phyloP scores from a whole-genome alignment of 352 stramenopile genomes.

The Phytophthora meadii region DNA sequence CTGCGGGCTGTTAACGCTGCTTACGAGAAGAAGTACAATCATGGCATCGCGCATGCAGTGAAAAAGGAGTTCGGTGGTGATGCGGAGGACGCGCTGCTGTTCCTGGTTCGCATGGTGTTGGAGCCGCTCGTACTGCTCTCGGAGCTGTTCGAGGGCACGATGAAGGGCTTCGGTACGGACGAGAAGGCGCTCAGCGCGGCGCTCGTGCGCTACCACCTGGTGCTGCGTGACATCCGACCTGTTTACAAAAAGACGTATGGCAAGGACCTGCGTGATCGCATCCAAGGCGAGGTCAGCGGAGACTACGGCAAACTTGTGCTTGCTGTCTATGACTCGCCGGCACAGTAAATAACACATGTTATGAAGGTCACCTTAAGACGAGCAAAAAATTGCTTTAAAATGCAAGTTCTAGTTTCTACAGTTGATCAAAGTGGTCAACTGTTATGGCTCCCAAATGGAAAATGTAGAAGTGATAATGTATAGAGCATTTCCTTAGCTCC shows the following conservation, averaged over 20 bases:
- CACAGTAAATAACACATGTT: conserved; percentile 14
- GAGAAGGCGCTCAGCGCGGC: conserved; percentile 64
- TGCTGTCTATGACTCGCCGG: conserved; percentile 53
- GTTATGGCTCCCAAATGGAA: too few relatives aligned
- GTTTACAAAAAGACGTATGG: conserved; percentile 83
- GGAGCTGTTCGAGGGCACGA: conserved; percentile 75
- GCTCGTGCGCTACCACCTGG: conserved; percentile 82
- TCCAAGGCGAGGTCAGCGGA: conserved; percentile 81
- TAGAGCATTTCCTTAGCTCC: too few relatives aligned
- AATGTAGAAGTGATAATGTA: too few relatives aligned
- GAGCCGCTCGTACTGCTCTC: conserved; percentile 66
- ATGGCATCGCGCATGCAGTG: conserved; percentile 64
- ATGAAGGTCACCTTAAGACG: too few relatives aligned
- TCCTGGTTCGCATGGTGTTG: conserved; percentile 67
- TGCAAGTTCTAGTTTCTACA: too few relatives aligned
- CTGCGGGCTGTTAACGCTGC: conserved; percentile 60
- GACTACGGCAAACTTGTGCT: conserved; percentile 78
- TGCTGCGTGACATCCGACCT: conserved; percentile 74
- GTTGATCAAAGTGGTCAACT: too few relatives aligned
- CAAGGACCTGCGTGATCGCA: conserved; percentile 82
- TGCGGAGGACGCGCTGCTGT: conserved; percentile 59
- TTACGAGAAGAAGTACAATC: conserved; percentile 72
- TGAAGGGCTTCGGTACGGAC: conserved; percentile 80
- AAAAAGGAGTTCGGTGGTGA: conserved; percentile 78
- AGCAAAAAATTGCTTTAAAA: too few relatives aligned